These are phyloP conservation scores for Colletotrichum gloeosporioides DNA, from an alignment of 2,329 filamentous ascomycete species.

Conservation along the genomic window DNA sequence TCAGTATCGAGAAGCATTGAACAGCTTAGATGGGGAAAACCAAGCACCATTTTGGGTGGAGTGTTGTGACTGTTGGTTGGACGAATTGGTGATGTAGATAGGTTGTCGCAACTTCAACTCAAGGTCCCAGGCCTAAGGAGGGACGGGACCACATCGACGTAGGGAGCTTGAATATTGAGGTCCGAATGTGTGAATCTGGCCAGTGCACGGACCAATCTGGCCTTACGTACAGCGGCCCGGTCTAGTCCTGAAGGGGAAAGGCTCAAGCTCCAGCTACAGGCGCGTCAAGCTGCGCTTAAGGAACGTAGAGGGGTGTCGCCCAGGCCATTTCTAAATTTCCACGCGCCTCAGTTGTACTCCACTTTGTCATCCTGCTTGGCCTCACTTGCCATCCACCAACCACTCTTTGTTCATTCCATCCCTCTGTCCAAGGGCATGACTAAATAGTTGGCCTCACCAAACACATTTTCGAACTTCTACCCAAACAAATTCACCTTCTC, in stretches of 20 bases:
- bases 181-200: conserved; percentile 26
- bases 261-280: not conserved
- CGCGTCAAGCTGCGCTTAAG: conserved; percentile 9
- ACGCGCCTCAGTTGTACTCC: conserved; percentile 14
- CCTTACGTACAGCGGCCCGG: conserved; percentile 4
- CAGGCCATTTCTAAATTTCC: conserved; percentile 15
- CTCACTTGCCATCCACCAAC: not conserved
- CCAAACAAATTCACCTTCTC: not conserved
- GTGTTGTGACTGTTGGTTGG: not conserved
- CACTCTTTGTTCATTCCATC: not conserved
- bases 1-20: conserved; percentile 1
- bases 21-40: not conserved
- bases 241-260: not conserved
- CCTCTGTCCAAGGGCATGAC: not conserved
- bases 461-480: not conserved
- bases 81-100: conserved; percentile 12
- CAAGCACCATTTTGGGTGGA: conserved; percentile 19
- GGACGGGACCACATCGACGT: conserved; percentile 2
- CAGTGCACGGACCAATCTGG: conserved; percentile 22
- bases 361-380: not conserved
- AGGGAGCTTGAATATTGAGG: conserved; percentile 23
- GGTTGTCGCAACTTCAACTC: conserved; percentile 21
- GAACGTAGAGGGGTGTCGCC: conserved; percentile 12
- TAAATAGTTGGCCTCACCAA: not conserved
- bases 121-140: conserved; percentile 9